Evolutionary conservation across 176 grass and related monocot genomes (phyloP).

Genomic region (Avena eriantha): DNA sequence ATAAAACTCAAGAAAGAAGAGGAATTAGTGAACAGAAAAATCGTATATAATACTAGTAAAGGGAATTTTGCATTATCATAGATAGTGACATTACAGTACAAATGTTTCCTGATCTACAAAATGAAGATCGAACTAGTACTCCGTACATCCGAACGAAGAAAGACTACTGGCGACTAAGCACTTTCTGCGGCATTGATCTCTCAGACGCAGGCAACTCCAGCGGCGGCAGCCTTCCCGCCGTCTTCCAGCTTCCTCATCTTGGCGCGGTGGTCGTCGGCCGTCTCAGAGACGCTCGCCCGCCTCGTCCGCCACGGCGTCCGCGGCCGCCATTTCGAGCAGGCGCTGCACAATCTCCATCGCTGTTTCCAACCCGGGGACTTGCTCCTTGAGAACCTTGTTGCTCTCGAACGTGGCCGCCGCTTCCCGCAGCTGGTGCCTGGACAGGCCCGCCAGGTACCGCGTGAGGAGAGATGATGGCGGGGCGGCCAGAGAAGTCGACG

Average conservation of each 20-base stretch:
- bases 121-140: background rate
- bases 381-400: too few species aligned
- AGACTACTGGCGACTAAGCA: background rate
- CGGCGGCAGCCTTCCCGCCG: background rate
- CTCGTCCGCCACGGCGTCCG: conserved; percentile 5
- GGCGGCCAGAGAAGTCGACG: conserved; percentile 3
- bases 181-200: background rate
- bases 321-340: conserved; percentile 41
- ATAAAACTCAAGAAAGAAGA: too few species aligned
- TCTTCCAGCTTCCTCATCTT: too few species aligned
- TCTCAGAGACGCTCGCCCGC: background rate
- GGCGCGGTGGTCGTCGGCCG: background rate
- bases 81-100: background rate
- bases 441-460: conserved; percentile 20
- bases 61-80: background rate
- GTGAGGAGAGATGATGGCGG: conserved; percentile 3
- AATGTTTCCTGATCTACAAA: background rate
- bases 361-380: too few species aligned
- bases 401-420: background rate
- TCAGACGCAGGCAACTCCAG: conserved; percentile 10
- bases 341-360: conserved; percentile 28
- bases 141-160: background rate
- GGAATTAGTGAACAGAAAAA: too few species aligned
- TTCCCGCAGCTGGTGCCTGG: conserved; percentile 30
- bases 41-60: too few species aligned